These are phyloP conservation scores for Stylosanthes scabra DNA, from an alignment of 331 rosid species.

Conservation along the genomic window DNA sequence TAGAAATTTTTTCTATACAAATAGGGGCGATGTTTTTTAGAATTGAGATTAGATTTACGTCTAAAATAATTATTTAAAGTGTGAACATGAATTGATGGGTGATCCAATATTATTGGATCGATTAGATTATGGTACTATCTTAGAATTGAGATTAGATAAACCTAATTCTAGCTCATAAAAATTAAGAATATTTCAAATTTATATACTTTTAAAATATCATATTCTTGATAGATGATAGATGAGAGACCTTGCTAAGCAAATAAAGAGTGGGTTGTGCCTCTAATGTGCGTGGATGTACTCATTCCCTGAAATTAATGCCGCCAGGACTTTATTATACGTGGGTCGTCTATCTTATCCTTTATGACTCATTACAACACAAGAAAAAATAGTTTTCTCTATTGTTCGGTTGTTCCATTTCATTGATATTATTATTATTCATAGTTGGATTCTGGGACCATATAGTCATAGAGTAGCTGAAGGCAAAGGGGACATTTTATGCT, in stretches of 20 bases:
- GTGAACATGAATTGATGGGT: no score
- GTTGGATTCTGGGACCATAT: conserved; percentile 35
- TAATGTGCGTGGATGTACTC: neutral
- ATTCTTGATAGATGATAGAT: no score
- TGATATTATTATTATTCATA: neutral
- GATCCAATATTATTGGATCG: no score
- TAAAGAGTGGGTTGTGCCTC: conserved; percentile 20
- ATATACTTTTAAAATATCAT: no score
- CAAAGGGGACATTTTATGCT: neutral
- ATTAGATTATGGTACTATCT: no score
- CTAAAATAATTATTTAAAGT: no score
- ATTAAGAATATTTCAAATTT: no score
- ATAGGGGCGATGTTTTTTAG: no score
- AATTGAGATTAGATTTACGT: no score
- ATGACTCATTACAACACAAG: neutral
- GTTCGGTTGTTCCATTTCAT: neutral
- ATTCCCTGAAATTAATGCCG: neutral
- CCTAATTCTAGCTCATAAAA: no score
- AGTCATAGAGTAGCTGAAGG: neutral
- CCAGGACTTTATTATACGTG: neutral
- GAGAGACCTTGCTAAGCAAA: conserved; percentile 16
- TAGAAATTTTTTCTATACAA: no score
- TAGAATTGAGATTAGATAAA: no score
- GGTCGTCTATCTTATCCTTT: conserved; percentile 17
- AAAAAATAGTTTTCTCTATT: conserved; percentile 1